Base-by-base conservation (phyloP, 305 asterid genomes). In the Fraxinus sp. region DNA sequence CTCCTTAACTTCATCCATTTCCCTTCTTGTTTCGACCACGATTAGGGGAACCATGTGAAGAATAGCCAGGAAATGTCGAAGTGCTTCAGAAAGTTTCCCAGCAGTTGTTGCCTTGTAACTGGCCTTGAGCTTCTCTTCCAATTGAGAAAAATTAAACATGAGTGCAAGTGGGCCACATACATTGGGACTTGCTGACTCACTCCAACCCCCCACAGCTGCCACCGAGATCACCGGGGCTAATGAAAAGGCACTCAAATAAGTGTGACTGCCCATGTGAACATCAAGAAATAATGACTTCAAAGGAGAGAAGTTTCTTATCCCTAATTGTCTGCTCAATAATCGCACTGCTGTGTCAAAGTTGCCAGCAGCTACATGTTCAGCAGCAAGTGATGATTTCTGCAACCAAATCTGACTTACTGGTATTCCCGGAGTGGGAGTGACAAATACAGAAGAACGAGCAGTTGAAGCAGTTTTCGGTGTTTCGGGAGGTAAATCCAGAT, bases 1-100 rank as follows among this genome's bases (percentile, higher is more conserved):
- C 86, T 93, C 97, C 85, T 92, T 93, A 9, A 93, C 93, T 87
- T 93, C 93, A 85, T 93, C 96, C 80, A 93, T 95, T 84, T 93
- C 96, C 66, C 94, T 82, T 52, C 96, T 84, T 26, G 96, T 84
- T 76, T 93, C 97, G 14, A 93, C 97, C 49, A 93, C 94, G 78
- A 90, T 83, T 74, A 93, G 87, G 28, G 97, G 95, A 76, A 91
- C 86, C 1, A 91, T 90, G 82, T 90, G 93, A 80, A 93, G 94
- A 78, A 93, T 90, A 49, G 86, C 79, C 75, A 86, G 79, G 73
- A 91, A 90, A 41, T 80, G 70, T 36, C 84, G 84, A 8, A 92
- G 90, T 0, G 97, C 97, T 79, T 92, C 97, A 13, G 89, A 82
- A 76, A 91, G 83, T 81, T 91, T 92, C 52, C 97, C 97, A 30